Evolutionary conservation across 331 rosid genomes (phyloP).

Genomic region (Dryas integrifolia): DNA sequence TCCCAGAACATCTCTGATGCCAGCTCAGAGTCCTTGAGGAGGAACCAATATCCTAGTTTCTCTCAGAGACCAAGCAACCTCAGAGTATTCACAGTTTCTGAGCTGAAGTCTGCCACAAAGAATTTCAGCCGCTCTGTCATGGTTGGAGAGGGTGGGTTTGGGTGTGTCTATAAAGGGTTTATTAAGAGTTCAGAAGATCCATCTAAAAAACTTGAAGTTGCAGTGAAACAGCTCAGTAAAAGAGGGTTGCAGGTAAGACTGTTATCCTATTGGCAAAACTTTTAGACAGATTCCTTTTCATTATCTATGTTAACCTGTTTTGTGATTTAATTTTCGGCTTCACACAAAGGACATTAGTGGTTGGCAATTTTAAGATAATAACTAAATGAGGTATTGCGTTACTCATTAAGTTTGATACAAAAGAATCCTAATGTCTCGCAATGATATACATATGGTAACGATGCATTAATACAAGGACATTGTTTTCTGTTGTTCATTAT

Average conservation of each 20-base stretch:
- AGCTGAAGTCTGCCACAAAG: constrained; percentile 76
- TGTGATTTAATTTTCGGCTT: not conserved
- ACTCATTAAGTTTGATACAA: not conserved
- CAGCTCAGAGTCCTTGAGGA: constrained; percentile 69
- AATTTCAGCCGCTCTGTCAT: constrained; percentile 76
- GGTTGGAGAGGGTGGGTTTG: constrained; percentile 98
- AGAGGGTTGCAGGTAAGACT: constrained; percentile 76
- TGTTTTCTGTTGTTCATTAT: not conserved
- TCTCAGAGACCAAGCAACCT: constrained; percentile 80
- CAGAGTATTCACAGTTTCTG: constrained; percentile 66
- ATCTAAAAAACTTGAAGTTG: constrained; percentile 66
- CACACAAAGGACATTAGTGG: not conserved
- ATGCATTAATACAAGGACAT: not conserved
- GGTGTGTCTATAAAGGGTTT: constrained; percentile 72
- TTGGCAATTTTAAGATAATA: not conserved
- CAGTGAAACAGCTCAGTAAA: constrained; percentile 86
- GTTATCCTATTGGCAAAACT: constrained; percentile 3
- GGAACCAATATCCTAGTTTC: constrained; percentile 53
- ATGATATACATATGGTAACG: not conserved
- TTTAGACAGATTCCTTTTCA: constrained; percentile 5
- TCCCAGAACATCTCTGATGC: constrained; percentile 57
- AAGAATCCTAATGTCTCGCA: not conserved
- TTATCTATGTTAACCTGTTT: not conserved
- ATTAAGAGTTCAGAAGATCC: constrained; percentile 65
- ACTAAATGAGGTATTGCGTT: not conserved